A percentile compares a stretch with the other conserved stretches of the same genome.
Conservation (phyloP, 1,284 basidiomycete genomes). For the Neolentinus lepideus region DNA sequence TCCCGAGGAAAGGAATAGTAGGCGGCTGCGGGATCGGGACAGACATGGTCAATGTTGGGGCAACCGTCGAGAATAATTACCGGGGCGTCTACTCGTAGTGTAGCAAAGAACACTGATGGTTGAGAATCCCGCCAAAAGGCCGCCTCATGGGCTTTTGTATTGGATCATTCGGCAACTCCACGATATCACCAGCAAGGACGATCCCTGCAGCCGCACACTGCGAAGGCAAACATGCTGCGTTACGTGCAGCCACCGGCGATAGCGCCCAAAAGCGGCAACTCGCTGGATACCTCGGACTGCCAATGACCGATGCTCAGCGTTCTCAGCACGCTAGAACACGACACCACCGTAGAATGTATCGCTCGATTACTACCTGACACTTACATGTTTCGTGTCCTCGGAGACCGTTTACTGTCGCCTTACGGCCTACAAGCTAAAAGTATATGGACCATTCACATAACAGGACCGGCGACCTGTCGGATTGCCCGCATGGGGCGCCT, state of each 20-base stretch:
- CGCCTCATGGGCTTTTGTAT: not conserved
- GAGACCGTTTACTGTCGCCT: too few relatives aligned
- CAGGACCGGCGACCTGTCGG: too few relatives aligned
- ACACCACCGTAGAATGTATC: not conserved
- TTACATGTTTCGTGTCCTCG: too few relatives aligned
- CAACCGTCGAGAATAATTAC: too few relatives aligned
- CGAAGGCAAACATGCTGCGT: too few relatives aligned
- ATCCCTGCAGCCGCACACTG: not conserved
- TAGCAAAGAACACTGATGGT: too few relatives aligned
- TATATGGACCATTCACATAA: too few relatives aligned
- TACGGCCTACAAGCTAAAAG: too few relatives aligned
- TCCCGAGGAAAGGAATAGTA: constrained; percentile 37
- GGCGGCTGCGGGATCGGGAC: constrained; percentile 34
- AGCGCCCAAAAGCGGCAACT: not conserved
- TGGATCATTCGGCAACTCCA: not conserved
- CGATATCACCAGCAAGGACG: not conserved
- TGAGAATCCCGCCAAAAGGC: too few relatives aligned
- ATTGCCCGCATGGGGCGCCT: too few relatives aligned
- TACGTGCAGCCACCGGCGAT: not conserved
- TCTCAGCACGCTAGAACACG: too few relatives aligned
- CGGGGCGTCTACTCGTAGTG: too few relatives aligned
- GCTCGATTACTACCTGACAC: not conserved
- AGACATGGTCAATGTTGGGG: constrained; percentile 21
- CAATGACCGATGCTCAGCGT: not conserved
- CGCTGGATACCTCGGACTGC: not conserved